Percentiles rank a stretch among this genome's conserved stretches.
phyloP scores from a whole-genome alignment of 1,284 basidiomycete genomes.

The Sporisorium sorghi region DNA sequence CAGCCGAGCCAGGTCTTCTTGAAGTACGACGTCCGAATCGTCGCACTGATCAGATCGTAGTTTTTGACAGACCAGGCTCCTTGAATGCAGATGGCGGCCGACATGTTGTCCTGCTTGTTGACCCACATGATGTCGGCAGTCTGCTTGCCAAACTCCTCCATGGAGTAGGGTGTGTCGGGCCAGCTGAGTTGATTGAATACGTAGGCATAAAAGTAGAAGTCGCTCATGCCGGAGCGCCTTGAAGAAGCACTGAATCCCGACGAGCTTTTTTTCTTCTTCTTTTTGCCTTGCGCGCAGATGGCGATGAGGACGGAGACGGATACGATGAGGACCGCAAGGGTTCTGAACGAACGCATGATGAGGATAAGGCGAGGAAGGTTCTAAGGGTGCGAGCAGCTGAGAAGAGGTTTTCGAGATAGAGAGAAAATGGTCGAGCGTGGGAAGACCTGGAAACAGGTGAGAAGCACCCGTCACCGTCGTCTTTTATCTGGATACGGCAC shows the following conservation, averaged over 20 bases:
- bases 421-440: too few relatives aligned
- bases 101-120: conserved; percentile 10
- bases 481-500: too few relatives aligned
- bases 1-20: not conserved
- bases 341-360: conserved; percentile 7
- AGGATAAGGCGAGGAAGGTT: too few relatives aligned
- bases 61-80: conserved; percentile 17
- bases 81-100: conserved; percentile 17
- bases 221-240: not conserved
- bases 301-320: not conserved
- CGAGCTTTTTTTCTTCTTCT: not conserved
- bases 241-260: too few relatives aligned
- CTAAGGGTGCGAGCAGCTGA: too few relatives aligned
- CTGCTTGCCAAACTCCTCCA: conserved; percentile 2
- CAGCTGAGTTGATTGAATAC: not conserved
- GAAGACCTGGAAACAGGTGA: too few relatives aligned
- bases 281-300: not conserved
- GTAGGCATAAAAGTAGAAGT: conserved; percentile 10
- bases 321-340: not conserved
- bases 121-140: conserved; percentile 12
- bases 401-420: too few relatives aligned
- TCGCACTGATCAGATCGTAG: conserved; percentile 8
- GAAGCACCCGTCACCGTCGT: too few relatives aligned
- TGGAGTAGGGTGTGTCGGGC: conserved; percentile 3
- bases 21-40: conserved; percentile 15